Base-by-base conservation (phyloP, 106 monocot genomes). In the Platanthera zijinensis region DNA sequence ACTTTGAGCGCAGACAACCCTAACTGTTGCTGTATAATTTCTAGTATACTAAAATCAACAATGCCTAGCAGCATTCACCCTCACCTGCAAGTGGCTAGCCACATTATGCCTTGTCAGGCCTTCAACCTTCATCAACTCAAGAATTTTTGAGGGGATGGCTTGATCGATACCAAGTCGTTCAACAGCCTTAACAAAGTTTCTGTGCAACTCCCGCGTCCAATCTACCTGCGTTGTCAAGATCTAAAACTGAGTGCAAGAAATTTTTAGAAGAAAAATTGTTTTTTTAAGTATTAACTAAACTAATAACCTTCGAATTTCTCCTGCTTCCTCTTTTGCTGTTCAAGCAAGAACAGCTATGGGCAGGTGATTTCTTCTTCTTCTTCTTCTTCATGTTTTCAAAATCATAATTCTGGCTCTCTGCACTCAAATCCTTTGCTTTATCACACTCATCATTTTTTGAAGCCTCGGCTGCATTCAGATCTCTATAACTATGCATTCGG, bases 61-160 rank as follows among this genome's bases (percentile, higher is more conserved):
- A 39, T 39, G 39, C 3, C 39, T 2, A 39, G 0, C 39, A 39
- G 39, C 39, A 39, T 32, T 12, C 32, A 39, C 30, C 3, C 48
- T 64, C 11, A 96, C 95, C 88, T 96, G 95, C 69, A 96, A 71
- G 71, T 96, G 95, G 78, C 95, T 96, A 50, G 95, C 92, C 28
- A 96, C 82, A 78, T 96, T 96, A 82, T 96, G 92, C 77, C 95
- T 86, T 51, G 95, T 96, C n/a, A 96, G 80, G 5, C 90, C 95
- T 70, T 96, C 86, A 19, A 92, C 92, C 68, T 92, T 92, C 95
- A 96, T 96, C 75, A 90, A 63, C 78, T 92, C 87, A 51, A 96
- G 78, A 56, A 96, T 96, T 82, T 96, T 96, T 3, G 95, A 96
- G 78, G 95, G 95, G 54, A 96, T 90, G 11, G 92, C 95, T 69